phyloP scores from a whole-genome alignment of 1,284 basidiomycete species.

The Pyrrhoderma noxium region DNA sequence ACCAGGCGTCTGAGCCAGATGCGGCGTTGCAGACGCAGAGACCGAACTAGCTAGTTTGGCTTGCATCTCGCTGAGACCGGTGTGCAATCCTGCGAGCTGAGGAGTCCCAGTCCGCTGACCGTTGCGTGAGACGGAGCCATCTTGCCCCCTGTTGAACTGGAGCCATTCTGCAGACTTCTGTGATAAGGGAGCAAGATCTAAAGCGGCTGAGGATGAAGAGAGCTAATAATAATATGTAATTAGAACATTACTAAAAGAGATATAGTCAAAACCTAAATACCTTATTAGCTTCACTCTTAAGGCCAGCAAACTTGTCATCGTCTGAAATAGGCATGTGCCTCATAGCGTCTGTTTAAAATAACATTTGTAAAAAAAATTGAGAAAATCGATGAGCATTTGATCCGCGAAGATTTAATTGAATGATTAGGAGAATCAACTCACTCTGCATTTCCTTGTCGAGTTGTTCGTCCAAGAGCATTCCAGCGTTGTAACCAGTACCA shows the following conservation, averaged over 20 bases:
- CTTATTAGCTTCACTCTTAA: conserved; percentile 43
- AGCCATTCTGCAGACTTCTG: conserved; percentile 93
- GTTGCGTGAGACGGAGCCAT: conserved; percentile 42
- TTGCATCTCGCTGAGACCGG: conserved; percentile 41
- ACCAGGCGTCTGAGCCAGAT: conserved; percentile 42
- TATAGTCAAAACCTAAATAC: conserved; percentile 33
- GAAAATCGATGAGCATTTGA: conserved; percentile 5
- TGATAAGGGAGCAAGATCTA: conserved; percentile 86
- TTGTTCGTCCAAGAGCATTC: conserved; percentile 86
- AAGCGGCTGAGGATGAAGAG: conserved; percentile 84
- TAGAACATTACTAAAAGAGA: conserved; percentile 2
- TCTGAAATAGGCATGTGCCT: conserved; percentile 87
- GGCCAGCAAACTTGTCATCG: conserved; percentile 72
- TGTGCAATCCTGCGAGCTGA: conserved; percentile 33
- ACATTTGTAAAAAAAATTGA: conserved; percentile 12
- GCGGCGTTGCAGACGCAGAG: conserved; percentile 56
- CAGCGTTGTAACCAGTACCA: conserved; percentile 63
- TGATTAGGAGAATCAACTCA: conserved; percentile 36
- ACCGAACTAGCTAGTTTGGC: conserved; percentile 39
- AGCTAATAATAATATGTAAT: conserved; percentile 38
- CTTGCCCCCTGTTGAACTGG: conserved; percentile 67
- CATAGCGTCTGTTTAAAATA: conserved; percentile 91
- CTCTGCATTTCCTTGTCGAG: conserved; percentile 87
- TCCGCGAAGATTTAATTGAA: conserved; percentile 17
- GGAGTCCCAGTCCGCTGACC: conserved; percentile 67